These are phyloP conservation scores for Capronia epimyces DNA, from an alignment of 2,329 filamentous ascomycete genomes.

Conservation along the genomic window DNA sequence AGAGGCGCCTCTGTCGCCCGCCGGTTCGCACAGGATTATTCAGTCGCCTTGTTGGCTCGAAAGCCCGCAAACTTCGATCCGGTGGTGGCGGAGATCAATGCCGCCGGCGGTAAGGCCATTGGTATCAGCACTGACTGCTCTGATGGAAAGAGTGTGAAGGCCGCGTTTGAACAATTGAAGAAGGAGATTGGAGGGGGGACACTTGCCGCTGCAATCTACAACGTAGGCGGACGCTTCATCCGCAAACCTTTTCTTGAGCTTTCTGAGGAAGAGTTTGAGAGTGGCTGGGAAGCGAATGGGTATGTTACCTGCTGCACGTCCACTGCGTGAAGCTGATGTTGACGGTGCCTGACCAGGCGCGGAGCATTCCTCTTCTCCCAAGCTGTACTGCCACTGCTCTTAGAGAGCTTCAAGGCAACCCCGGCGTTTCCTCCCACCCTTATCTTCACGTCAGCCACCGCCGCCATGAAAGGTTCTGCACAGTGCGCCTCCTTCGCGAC, in stretches of 20 bases:
- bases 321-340: not conserved
- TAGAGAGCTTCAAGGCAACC: conserved; percentile 51
- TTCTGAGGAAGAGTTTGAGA: conserved; percentile 52
- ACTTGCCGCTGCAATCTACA: conserved; percentile 55
- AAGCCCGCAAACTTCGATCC: conserved; percentile 52
- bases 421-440: conserved; percentile 66
- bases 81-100: conserved; percentile 56
- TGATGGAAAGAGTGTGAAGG: conserved; percentile 48
- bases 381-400: conserved; percentile 62
- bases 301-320: conserved; percentile 30
- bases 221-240: conserved; percentile 53
- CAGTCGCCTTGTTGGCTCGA: conserved; percentile 55
- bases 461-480: conserved; percentile 67
- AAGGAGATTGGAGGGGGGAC: conserved; percentile 46
- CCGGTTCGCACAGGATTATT: conserved; percentile 54
- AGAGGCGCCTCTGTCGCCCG: conserved; percentile 57
- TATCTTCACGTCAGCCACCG: conserved; percentile 83
- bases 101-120: conserved; percentile 52
- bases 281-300: conserved; percentile 48
- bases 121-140: conserved; percentile 58
- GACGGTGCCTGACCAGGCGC: conserved; percentile 30
- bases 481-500: conserved; percentile 66
- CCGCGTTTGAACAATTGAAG: conserved; percentile 51
- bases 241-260: conserved; percentile 59
- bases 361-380: conserved; percentile 76